phyloP scores from a whole-genome alignment of 768 basidiomycete genomes.

The Mycena capillaripes region DNA sequence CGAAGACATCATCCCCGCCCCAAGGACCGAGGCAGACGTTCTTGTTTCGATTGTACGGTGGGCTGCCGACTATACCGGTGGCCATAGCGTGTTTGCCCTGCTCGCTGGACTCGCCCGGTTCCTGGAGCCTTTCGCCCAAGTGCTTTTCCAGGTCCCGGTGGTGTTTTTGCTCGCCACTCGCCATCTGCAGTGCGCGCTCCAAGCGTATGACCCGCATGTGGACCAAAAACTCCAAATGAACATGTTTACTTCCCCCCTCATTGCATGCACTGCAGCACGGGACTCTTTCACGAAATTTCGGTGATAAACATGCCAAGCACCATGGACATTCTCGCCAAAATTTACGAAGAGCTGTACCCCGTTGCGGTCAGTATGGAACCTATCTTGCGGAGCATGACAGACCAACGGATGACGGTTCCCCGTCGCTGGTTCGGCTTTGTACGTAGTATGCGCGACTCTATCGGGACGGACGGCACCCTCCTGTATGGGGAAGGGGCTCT shows the following conservation, averaged over 20 bases:
- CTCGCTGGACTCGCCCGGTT: slow-evolving; percentile 11
- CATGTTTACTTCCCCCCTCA: slow-evolving; percentile 10
- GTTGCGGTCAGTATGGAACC: slow-evolving; percentile 9
- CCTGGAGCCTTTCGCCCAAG: slow-evolving; percentile 14
- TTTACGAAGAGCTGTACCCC: slow-evolving; percentile 15
- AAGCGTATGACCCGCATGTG: slow-evolving; percentile 12
- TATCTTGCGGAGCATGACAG: background rate
- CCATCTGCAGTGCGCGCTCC: slow-evolving; percentile 8
- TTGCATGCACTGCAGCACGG: slow-evolving; percentile 17
- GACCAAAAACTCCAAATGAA: slow-evolving; percentile 3
- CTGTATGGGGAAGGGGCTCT: background rate
- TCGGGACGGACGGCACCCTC: slow-evolving; percentile 16
- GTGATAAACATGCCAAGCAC: slow-evolving; percentile 8
- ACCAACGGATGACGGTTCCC: slow-evolving; percentile 7
- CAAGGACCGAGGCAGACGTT: slow-evolving; percentile 11
- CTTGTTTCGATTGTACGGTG: slow-evolving; percentile 12
- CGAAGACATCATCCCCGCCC: slow-evolving; percentile 8
- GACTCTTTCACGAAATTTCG: slow-evolving; percentile 1
- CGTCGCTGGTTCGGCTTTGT: slow-evolving; percentile 16
- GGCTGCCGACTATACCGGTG: slow-evolving; percentile 15
- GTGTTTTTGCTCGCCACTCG: slow-evolving; percentile 7
- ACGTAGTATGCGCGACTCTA: slow-evolving; percentile 6
- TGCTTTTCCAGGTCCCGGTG: slow-evolving; percentile 1
- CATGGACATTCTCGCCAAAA: background rate
- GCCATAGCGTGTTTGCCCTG: slow-evolving; percentile 14